Conservation (phyloP, 2,329 filamentous ascomycete species). For the Cladosporium phlei region DNA sequence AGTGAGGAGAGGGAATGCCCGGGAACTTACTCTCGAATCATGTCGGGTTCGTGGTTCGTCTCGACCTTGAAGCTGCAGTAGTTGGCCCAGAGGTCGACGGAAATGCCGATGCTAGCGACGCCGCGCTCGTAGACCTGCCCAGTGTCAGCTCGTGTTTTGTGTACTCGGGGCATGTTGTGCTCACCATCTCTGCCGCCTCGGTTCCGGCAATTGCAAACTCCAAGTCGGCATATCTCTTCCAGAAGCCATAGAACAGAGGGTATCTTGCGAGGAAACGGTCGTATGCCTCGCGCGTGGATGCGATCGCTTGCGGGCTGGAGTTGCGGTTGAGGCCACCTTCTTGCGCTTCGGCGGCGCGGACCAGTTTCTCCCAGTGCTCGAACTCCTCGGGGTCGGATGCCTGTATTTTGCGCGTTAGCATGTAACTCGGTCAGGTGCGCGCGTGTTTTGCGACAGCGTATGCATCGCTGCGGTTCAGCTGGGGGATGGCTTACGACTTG, state of each 20-base stretch:
- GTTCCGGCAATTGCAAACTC: slow-evolving; percentile 96
- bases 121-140: slow-evolving; percentile 86
- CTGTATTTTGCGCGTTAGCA: slow-evolving; percentile 34
- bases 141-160: slow-evolving; percentile 23
- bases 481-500: slow-evolving; percentile 24
- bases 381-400: slow-evolving; percentile 78
- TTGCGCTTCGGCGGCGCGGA: slow-evolving; percentile 73
- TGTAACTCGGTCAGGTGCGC: not conserved
- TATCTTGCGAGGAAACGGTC: slow-evolving; percentile 93
- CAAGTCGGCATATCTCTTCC: slow-evolving; percentile 98
- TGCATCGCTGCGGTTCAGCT: no score
- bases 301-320: slow-evolving; percentile 88
- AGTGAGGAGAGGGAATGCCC: slow-evolving; percentile 59
- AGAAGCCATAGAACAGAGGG: slow-evolving; percentile 93
- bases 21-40: slow-evolving; percentile 98
- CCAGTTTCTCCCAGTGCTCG: slow-evolving; percentile 89
- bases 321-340: slow-evolving; percentile 95
- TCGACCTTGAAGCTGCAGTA: slow-evolving; percentile 98
- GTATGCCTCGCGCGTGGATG: slow-evolving; percentile 79
- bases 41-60: slow-evolving; percentile 86
- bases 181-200: slow-evolving; percentile 93
- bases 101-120: slow-evolving; percentile 85
- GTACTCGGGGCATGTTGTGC: slow-evolving; percentile 27
- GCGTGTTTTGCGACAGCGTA: not conserved
- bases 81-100: slow-evolving; percentile 93